Evolutionary conservation across 495 filamentous ascomycete species (phyloP).

Genomic region (Bryoglossum gracile): DNA sequence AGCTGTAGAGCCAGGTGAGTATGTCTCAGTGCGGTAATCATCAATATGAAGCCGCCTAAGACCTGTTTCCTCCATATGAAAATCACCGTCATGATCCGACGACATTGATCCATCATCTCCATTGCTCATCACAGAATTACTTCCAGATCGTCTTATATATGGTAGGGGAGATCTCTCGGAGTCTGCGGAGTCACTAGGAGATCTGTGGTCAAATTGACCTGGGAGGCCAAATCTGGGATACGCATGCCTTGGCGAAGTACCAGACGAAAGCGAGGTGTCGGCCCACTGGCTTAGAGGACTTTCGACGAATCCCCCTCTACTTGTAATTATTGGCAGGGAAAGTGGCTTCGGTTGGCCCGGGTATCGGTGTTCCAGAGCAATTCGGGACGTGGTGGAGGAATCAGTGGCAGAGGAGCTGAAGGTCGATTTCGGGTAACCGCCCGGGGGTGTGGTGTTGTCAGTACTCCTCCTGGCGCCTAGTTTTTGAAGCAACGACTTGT

Average conservation of each 20-base stretch:
- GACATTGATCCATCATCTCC: constrained; percentile 24
- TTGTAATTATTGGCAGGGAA: constrained; percentile 40
- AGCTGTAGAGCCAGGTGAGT: constrained; percentile 36
- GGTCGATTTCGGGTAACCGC: constrained; percentile 45
- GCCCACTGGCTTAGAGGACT: constrained; percentile 38
- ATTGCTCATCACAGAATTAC: constrained; percentile 19
- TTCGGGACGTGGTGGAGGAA: constrained; percentile 40
- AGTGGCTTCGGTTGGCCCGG: constrained; percentile 28
- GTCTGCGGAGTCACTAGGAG: constrained; percentile 39
- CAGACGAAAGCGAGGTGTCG: constrained; percentile 38
- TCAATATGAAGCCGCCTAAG: constrained; percentile 55
- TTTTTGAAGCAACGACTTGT: constrained; percentile 71
- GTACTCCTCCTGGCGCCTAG: constrained; percentile 54
- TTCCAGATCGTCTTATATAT: constrained; percentile 31
- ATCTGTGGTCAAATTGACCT: constrained; percentile 41
- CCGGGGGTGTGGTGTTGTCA: constrained; percentile 45
- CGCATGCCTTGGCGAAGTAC: constrained; percentile 41
- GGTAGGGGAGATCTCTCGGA: constrained; percentile 42
- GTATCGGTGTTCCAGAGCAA: constrained; percentile 23
- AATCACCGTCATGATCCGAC: constrained; percentile 53
- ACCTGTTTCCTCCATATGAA: constrained; percentile 59
- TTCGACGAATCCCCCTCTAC: constrained; percentile 30
- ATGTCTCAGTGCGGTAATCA: constrained; percentile 41
- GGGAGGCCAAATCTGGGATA: constrained; percentile 14
- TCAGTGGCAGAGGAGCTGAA: constrained; percentile 43